Percentiles rank a stretch among this genome's conserved stretches.
These are phyloP conservation scores for Lanzia echinophila DNA, from an alignment of 2,329 filamentous ascomycete genomes.

Conservation along the genomic window DNA sequence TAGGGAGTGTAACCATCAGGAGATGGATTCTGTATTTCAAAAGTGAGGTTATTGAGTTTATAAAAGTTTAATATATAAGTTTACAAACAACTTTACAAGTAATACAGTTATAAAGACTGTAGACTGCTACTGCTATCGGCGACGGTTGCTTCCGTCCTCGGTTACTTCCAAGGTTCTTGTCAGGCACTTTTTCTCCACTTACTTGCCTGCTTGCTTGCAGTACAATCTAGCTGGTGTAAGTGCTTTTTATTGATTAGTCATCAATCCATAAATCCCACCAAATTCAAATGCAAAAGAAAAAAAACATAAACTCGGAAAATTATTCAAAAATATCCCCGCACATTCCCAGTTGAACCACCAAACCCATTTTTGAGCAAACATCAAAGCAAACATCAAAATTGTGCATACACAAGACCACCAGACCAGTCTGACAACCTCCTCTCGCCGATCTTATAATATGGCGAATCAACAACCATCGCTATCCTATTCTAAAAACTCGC, in stretches of 20 bases:
- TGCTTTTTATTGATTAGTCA: background rate
- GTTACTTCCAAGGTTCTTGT: too few species aligned
- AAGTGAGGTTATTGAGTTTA: too few species aligned
- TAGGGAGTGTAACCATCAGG: background rate
- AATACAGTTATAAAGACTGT: background rate
- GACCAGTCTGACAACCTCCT: too few species aligned
- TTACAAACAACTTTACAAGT: background rate
- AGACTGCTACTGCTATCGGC: background rate
- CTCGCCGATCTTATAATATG: background rate
- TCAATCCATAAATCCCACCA: background rate
- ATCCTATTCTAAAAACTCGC: background rate
- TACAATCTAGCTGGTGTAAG: too few species aligned
- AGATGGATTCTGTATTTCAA: background rate
- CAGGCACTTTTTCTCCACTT: too few species aligned
- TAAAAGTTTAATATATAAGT: background rate
- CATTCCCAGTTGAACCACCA: slow-evolving; percentile 4
- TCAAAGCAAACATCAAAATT: slow-evolving; percentile 3
- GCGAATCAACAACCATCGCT: background rate
- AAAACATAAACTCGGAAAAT: background rate
- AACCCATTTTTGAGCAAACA: slow-evolving; percentile 5
- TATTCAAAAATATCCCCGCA: slow-evolving; percentile 11
- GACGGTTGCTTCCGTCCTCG: background rate
- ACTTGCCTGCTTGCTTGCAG: too few species aligned
- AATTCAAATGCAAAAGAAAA: background rate
- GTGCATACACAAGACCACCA: background rate